Percentiles rank a stretch among this genome's conserved stretches.
Conservation (phyloP, 169 alveolate species). For the Eimeria necatrix region DNA sequence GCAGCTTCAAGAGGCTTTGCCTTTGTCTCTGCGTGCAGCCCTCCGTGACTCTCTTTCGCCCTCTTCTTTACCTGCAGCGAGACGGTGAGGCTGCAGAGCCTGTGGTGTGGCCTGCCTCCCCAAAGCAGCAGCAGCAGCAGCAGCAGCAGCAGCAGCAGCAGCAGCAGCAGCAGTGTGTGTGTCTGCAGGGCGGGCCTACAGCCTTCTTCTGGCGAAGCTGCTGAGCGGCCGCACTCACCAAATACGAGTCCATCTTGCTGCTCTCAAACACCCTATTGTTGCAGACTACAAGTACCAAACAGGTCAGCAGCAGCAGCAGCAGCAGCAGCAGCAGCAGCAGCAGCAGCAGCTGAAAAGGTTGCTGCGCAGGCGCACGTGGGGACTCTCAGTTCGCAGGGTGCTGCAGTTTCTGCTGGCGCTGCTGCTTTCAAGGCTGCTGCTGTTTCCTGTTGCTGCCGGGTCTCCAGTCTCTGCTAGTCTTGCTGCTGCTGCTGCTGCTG, state of each 20-base stretch:
- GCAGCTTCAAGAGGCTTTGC: not conserved
- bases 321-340: conserved; percentile 33
- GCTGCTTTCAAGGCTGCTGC: not conserved
- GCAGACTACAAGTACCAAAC: conserved; percentile 1
- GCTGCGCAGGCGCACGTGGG: not conserved
- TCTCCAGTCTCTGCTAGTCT: too few species aligned
- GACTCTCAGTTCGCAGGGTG: not conserved
- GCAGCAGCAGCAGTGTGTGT: not conserved
- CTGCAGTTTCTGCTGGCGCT: not conserved
- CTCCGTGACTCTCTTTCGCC: not conserved
- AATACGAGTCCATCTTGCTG: conserved; percentile 66
- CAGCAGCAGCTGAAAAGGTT: not conserved
- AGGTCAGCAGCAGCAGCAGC: not conserved
- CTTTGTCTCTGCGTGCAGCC: not conserved
- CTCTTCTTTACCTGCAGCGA: not conserved
- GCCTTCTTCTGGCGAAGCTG: conserved; percentile 46
- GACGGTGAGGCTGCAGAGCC: not conserved
- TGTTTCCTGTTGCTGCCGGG: not conserved
- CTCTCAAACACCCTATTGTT: conserved; percentile 47
- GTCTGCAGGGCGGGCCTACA: not conserved
- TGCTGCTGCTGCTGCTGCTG: conserved; percentile 24
- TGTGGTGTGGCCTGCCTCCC: too few species aligned
- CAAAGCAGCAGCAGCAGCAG: not conserved
- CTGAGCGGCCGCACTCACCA: conserved; percentile 76
- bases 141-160: conserved; percentile 26